Base-by-base conservation (phyloP, 2,329 filamentous ascomycete genomes). In the Biscogniauxia mediterranea region DNA sequence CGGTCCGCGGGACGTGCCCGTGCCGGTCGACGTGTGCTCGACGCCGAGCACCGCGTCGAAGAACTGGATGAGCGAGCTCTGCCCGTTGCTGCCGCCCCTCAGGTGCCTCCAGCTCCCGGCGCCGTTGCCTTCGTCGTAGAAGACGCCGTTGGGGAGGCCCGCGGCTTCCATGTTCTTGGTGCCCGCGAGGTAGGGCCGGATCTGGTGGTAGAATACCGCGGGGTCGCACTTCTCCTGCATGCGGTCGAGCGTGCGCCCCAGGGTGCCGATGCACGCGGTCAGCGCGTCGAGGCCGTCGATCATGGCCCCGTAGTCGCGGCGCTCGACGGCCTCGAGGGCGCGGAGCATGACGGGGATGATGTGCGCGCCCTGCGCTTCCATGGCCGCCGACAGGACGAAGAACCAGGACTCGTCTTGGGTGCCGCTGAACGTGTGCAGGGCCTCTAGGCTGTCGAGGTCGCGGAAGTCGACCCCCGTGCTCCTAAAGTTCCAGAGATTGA, bases 341-440 rank as follows among this genome's bases (percentile, higher is more conserved):
- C 83, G 78, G 23, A 96, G 80, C 88, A 97, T 93, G 59, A 88
- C 75, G 0, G 91, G 89, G 61, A 97, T 88, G 38, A 92, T 85
- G 0, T 83, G 80, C 0, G 62, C 56, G 0, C 88, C 93, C 54
- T 88, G 84, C 38, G 92, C 90, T 77, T 98, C 94, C 73, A 97
- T 96, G 19, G 93, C 93, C 0, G 95, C 90, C 0, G 92, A 96
- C 63, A 97, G 84, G 46, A 95, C 81, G 68, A 93, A 93, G 77
- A 98, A 98, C 94, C 94, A 97, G 69, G 93, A 92, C 76, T 98
- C 94, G 67, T 96, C 93, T 56, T 89, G 78, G 7, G 92, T 95
- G 25, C 92, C 93, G 4, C 93, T 97, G 70, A 97, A 95, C 13
- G 93, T 96, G 71, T 90, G 84, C 9, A 93, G 81, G 0, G 88